Base-by-base conservation (phyloP, 73 alveolate species). In the Paramecium bursaria region DNA sequence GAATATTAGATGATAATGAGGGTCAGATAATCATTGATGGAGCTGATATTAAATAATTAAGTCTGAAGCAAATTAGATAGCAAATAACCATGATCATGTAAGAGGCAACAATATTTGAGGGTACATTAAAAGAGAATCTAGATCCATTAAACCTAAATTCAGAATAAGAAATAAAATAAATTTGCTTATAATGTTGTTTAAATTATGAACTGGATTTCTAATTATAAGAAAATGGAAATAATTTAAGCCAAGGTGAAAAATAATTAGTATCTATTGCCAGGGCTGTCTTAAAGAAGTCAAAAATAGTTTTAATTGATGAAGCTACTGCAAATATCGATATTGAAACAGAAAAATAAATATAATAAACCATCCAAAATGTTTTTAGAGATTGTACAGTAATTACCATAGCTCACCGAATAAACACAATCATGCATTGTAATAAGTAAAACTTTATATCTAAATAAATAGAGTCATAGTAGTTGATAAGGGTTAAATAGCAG, bases 331-430 rank as follows among this genome's bases (percentile, higher is more conserved):
- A 90, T 48, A 86, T 87, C 15, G 95, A 91, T 91, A 73, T 79
- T 23, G 60, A 79, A 39, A 87, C 90, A 35, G 95, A 91, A 25
- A 75, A 87, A 77, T 76, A 76, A 26, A 87, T 91, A 15, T 87
- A 87, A 55, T 55, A 77, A 19, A 90, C 90, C 4, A 90, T 90
- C 14, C 80, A 57, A 47, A 75, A 76, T 74, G 49, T 50, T 31
- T 75, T 90, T 13, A 75, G 48, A 46, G 74, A 87, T 46, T 75
- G 88, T 3, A 91, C 94, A 52, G 79, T 87, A 48, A 87, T 91
- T 39, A 73, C 93, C n/a, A 90, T 91, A 54, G 95, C 94, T 48
- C 94, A 91, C 80, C 80, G 95, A 39, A 79, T 91, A n/a, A 91
- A 91, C 74, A 91, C 94, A 1, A 87, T 91, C 7, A 48, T 87